These are phyloP conservation scores for Aureobasidium musti DNA, from an alignment of 2,329 filamentous ascomycete genomes.

Conservation along the genomic window DNA sequence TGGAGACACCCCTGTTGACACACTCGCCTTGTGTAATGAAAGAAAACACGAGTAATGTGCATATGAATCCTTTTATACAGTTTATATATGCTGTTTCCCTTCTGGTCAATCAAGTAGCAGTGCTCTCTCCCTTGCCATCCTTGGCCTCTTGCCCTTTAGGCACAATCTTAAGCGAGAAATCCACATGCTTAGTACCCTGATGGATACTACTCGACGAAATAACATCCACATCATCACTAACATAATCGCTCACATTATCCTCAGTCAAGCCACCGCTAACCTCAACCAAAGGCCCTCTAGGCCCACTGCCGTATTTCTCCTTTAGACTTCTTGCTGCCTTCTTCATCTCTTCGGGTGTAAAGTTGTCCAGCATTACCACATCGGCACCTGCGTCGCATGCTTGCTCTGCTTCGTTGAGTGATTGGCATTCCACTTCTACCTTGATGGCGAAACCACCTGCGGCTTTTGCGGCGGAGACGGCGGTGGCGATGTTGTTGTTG, in stretches of 20 bases:
- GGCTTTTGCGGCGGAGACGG: constrained; percentile 78
- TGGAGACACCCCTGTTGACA: not conserved
- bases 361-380: constrained; percentile 97
- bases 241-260: constrained; percentile 79
- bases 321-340: constrained; percentile 74
- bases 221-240: constrained; percentile 84
- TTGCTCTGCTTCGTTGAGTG: constrained; percentile 83
- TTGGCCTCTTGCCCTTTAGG: constrained; percentile 42
- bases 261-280: constrained; percentile 87
- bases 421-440: constrained; percentile 94
- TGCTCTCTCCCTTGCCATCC: constrained; percentile 28
- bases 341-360: constrained; percentile 75
- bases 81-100: not conserved
- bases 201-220: constrained; percentile 96
- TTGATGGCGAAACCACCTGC: constrained; percentile 90
- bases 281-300: constrained; percentile 75
- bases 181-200: constrained; percentile 88
- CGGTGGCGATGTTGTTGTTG: constrained; percentile 76
- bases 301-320: constrained; percentile 69
- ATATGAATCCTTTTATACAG: not conserved
- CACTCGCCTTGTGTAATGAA: too few species aligned
- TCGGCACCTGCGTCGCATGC: constrained; percentile 90
- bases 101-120: not conserved
- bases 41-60: too few species aligned
- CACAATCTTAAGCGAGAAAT: constrained; percentile 91